phyloP scores from a whole-genome alignment of 2,329 filamentous ascomycete species.

The Aspergillus sp. region DNA sequence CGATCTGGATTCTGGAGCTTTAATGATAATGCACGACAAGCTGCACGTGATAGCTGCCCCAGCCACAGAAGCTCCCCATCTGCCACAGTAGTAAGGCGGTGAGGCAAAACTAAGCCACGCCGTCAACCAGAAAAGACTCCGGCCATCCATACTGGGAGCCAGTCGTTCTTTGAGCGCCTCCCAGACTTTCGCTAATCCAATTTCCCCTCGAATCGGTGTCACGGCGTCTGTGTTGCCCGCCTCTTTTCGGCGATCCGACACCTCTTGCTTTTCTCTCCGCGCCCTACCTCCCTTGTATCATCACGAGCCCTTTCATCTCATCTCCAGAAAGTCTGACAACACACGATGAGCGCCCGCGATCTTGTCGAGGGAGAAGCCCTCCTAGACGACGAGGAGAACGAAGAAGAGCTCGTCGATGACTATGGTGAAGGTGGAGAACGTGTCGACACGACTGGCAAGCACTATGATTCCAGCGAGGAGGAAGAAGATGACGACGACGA shows the following conservation, averaged over 20 bases:
- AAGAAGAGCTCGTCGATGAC: constrained; percentile 79
- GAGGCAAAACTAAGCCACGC: constrained; percentile 4
- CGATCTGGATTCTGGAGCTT: background rate
- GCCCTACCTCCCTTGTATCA: constrained; percentile 1
- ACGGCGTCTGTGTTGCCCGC: background rate
- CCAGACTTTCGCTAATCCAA: background rate
- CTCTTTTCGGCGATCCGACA: background rate
- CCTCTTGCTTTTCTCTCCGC: background rate
- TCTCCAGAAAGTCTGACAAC: constrained; percentile 3
- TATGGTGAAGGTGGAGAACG: constrained; percentile 58
- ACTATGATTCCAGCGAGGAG: constrained; percentile 82
- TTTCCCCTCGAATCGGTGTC: background rate
- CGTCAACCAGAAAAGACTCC: constrained; percentile 9
- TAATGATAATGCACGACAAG: background rate
- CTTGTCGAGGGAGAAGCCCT: constrained; percentile 84
- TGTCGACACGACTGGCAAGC: constrained; percentile 37
- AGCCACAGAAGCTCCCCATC: background rate
- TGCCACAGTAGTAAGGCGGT: constrained; percentile 2
- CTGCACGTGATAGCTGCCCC: background rate
- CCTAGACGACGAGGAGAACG: constrained; percentile 80
- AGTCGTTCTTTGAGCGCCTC: constrained; percentile 5
- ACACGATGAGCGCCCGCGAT: constrained; percentile 61
- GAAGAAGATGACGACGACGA: constrained; percentile 91
- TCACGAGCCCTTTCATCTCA: background rate
- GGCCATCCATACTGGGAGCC: constrained; percentile 2